Conservation (phyloP, 306 rosid species). For the Pueraria montana region DNA sequence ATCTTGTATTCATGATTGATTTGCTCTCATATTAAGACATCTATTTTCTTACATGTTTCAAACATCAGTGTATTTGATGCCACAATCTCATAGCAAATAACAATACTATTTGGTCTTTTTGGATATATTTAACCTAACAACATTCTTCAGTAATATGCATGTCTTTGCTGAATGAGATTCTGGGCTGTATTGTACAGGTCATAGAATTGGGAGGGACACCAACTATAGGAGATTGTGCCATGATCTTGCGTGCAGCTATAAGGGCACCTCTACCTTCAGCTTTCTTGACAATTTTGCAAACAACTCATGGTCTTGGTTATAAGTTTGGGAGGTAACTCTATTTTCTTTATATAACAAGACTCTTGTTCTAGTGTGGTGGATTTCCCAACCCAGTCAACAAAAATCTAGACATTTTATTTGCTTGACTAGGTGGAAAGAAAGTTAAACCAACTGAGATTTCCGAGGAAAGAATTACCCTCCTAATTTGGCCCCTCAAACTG, state of each 20-base stretch:
- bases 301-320: constrained; percentile 86
- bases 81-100: constrained; percentile 26
- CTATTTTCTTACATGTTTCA: constrained; percentile 22
- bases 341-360: constrained; percentile 41
- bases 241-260: constrained; percentile 89
- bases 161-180: constrained; percentile 41
- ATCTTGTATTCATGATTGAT: constrained; percentile 29
- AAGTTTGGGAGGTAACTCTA: constrained; percentile 82
- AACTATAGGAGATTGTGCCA: constrained; percentile 91
- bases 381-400: constrained; percentile 27
- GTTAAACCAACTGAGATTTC: constrained; percentile 1
- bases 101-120: neutral
- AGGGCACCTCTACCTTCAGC: constrained; percentile 88
- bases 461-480: constrained; percentile 9
- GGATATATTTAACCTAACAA: constrained; percentile 38
- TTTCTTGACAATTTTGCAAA: constrained; percentile 90
- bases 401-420: constrained; percentile 21
- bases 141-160: neutral
- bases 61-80: constrained; percentile 23
- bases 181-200: constrained; percentile 62
- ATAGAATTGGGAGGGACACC: constrained; percentile 93
- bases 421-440: constrained; percentile 6
- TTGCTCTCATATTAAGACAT: constrained; percentile 13
- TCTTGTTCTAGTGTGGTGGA: constrained; percentile 17
- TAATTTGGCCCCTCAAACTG: constrained; percentile 18